Evolutionary conservation across 2,329 filamentous ascomycete species (phyloP).

Genomic region (Pseudocercospora crystallina): DNA sequence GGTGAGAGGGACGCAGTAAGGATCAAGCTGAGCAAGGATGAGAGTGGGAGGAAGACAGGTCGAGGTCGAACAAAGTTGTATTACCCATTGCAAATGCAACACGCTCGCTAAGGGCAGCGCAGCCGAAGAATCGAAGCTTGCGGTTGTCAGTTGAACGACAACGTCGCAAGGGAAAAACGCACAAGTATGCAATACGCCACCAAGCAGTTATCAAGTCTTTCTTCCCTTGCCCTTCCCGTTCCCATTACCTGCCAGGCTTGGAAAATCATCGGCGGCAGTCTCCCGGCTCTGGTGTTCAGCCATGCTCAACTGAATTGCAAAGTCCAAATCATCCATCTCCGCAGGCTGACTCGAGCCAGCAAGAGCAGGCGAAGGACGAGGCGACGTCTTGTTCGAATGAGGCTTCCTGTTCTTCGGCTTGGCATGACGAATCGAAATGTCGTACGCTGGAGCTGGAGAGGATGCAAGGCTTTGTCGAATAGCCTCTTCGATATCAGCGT

Average conservation of each 20-base stretch:
- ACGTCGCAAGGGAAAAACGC: background rate
- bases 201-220: conserved; percentile 11
- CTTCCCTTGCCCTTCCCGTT: conserved; percentile 31
- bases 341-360: conserved; percentile 39
- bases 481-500: conserved; percentile 62
- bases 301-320: conserved; percentile 62
- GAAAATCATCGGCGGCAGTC: conserved; percentile 27
- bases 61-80: too few species aligned
- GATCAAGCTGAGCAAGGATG: too few species aligned
- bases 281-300: conserved; percentile 55
- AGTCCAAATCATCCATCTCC: conserved; percentile 60
- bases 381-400: conserved; percentile 28
- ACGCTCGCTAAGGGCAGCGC: too few species aligned
- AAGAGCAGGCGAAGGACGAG: conserved; percentile 32
- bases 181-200: background rate
- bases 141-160: too few species aligned
- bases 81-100: too few species aligned
- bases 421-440: conserved; percentile 49
- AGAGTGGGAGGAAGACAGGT: too few species aligned
- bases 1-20: background rate
- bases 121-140: too few species aligned
- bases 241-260: conserved; percentile 28
- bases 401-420: conserved; percentile 37
- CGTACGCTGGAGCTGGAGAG: conserved; percentile 32
- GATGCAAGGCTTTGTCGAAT: conserved; percentile 53